Conservation (phyloP, 192 early-diverging fungal genomes). For the Linnemannia elongata region DNA sequence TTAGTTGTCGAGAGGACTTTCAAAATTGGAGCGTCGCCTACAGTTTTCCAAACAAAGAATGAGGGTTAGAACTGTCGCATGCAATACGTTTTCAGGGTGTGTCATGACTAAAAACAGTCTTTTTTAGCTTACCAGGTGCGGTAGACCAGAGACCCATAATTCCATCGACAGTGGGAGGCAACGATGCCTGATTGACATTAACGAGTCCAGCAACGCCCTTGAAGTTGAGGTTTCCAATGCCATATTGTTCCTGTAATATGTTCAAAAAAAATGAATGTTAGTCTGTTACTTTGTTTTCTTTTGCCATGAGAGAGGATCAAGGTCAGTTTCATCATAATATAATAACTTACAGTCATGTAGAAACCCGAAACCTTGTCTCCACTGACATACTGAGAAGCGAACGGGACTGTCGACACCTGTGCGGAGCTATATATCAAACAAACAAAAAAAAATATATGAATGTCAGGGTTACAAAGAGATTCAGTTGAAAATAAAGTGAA, state of each 20-base stretch:
- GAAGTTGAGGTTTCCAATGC: slow-evolving; percentile 30
- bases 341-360: slow-evolving; percentile 17
- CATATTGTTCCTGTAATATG: slow-evolving; percentile 25
- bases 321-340: neutral
- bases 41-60: neutral
- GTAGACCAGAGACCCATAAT: slow-evolving; percentile 45
- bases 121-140: neutral
- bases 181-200: neutral
- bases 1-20: slow-evolving; percentile 22
- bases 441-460: neutral
- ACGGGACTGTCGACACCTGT: neutral
- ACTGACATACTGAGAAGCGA: slow-evolving; percentile 30
- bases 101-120: neutral
- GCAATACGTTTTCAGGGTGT: neutral
- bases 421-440: neutral
- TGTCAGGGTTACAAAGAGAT: no score
- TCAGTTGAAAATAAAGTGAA: no score
- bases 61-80: neutral
- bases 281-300: neutral
- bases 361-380: slow-evolving; percentile 19
- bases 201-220: slow-evolving; percentile 23
- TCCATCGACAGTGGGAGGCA: slow-evolving; percentile 35
- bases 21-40: slow-evolving; percentile 15
- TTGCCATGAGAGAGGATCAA: neutral
- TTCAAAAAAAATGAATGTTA: neutral